Conservation (phyloP, 306 rosid genomes). For the Senna tora region DNA sequence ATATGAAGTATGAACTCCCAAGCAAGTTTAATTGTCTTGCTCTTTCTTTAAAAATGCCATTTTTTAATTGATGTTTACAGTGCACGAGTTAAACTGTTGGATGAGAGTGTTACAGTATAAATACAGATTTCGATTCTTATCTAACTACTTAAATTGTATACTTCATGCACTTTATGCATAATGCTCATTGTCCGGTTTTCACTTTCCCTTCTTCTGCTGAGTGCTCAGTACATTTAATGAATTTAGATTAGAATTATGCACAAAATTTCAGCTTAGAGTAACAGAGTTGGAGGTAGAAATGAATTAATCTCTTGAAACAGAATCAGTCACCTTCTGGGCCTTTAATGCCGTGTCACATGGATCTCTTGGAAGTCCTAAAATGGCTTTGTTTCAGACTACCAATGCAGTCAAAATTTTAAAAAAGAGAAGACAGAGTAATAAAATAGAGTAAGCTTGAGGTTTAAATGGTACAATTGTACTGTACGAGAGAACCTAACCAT, state of each 20-base stretch:
- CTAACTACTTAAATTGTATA: no score
- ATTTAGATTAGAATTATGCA: background rate
- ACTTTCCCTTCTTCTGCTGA: background rate
- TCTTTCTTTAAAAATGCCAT: no score
- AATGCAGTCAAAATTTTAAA: conserved; percentile 10
- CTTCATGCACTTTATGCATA: no score
- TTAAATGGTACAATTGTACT: conserved; percentile 54
- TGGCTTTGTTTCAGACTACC: conserved; percentile 30
- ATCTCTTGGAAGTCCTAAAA: conserved; percentile 31
- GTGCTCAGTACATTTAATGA: conserved; percentile 2
- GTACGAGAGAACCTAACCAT: conserved; percentile 52
- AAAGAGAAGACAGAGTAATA: conserved; percentile 10
- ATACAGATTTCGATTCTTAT: no score
- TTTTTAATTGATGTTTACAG: no score
- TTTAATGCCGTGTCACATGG: conserved; percentile 43
- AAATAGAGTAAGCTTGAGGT: conserved; percentile 32
- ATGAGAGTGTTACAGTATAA: no score
- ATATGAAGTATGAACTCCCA: no score
- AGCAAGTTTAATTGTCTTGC: no score
- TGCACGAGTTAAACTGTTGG: no score
- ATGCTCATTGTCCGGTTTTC: no score
- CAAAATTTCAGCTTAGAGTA: background rate
- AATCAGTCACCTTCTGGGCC: conserved; percentile 7
- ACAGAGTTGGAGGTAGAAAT: background rate
- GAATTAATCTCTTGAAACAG: conserved; percentile 23